phyloP scores from a whole-genome alignment of 2,329 filamentous ascomycete genomes.

The Zopfia rhizophila region DNA sequence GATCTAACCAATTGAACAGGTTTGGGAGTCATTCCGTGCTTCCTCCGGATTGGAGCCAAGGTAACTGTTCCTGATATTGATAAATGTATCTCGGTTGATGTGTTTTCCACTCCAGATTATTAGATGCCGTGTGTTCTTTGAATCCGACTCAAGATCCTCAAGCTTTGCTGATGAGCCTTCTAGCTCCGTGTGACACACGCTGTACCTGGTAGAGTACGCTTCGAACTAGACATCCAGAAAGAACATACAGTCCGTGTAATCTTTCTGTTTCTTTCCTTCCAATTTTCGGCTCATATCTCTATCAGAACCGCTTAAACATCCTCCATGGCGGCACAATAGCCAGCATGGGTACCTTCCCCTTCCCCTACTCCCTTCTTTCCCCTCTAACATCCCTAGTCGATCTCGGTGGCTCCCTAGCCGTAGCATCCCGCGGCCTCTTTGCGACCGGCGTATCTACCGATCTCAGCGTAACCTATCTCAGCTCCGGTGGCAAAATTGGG shows the following conservation, averaged over 20 bases:
- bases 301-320: constrained; percentile 78
- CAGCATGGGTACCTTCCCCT: constrained; percentile 64
- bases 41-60: constrained; percentile 90
- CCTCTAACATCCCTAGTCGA: constrained; percentile 59
- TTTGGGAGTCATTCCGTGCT: constrained; percentile 84
- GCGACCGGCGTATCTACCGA: constrained; percentile 75
- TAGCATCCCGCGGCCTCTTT: constrained; percentile 72
- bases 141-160: constrained; percentile 1
- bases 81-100: constrained; percentile 4
- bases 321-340: constrained; percentile 83
- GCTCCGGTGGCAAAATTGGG: constrained; percentile 70
- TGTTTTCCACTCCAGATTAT: constrained; percentile 40
- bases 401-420: constrained; percentile 72
- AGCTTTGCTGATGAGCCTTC: too few species aligned
- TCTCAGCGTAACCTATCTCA: constrained; percentile 73
- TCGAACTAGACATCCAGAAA: constrained; percentile 78
- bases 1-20: constrained; percentile 61
- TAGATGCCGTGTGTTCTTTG: constrained; percentile 51
- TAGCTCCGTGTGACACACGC: constrained; percentile 76
- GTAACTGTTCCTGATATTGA: constrained; percentile 58
- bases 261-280: neutral
- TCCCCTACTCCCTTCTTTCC: neutral
- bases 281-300: constrained; percentile 1
- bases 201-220: constrained; percentile 73
- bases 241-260: constrained; percentile 73